Evolutionary conservation across 768 basidiomycete species (phyloP), one percentile per base, ranked within the genome.

Genomic region (Boletus pseudo-olivaceus): DNA sequence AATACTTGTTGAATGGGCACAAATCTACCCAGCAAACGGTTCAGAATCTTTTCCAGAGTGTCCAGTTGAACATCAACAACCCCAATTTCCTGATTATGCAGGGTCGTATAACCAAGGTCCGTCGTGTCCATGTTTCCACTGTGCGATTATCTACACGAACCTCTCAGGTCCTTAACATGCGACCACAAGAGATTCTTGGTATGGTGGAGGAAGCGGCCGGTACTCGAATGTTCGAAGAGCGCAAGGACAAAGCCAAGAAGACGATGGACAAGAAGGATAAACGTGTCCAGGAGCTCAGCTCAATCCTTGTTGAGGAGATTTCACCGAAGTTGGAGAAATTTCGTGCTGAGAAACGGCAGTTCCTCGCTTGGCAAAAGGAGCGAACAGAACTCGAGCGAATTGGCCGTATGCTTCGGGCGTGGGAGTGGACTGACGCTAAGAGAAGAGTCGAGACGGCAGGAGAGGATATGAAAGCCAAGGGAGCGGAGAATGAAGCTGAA

Each of bases 31-130:
- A 97, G 60, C 83, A 89, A 49, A 78, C 76, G 1, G 82, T 99
- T 0, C 97, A 97, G 64, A 88, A 85, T 29, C 78, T 98, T 14
- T 98, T 99, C 66, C 97, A 98, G 67, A 88, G 91, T 38, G 95
- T 99, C 1, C 94, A 97, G 70, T 82, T 99, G 60, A 98, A 98
- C 68, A 98, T 99, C 80, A 99, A 98, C 74, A 98, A 98, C 72
- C 97, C 97, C 41, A 98, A 98, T 69, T 98, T 98, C 75, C 80
- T 99, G 54, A 98, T 98, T 69, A 98, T 98, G 96, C 97, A 99
- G 73, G 96, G 97, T 29, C 91, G 95, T 47, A 99, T 99, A 68
- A 99, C 97, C 11, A 99, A 98, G 76, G 95, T 90, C 32, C 38
- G 72, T 61, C 26, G 20, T 10, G 38, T 45, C 39, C 43, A 12